Evolutionary conservation across 345 rosid genomes (phyloP), one percentile per base, ranked within the genome.

Genomic region (Syzygium aqueum): DNA sequence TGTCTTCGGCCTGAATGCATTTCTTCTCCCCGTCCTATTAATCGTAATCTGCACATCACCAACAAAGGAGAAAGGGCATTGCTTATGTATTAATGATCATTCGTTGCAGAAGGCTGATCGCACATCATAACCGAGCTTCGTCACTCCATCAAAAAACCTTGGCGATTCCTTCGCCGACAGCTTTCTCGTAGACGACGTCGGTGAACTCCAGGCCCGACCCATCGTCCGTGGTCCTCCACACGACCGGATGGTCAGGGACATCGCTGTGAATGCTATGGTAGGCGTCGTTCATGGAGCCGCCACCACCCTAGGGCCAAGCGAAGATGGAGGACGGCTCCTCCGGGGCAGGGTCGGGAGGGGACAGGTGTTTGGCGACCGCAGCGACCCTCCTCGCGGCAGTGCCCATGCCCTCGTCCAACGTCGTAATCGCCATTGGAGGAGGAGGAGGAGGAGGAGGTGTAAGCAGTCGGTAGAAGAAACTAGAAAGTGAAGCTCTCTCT

Each of bases 101-200:
- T 43, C 87, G 49, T 27, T 40, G 54, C 83, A 46, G 43, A 17
- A 27, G 16, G 50, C 13, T 25, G 37, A 28, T 13, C 52, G 27
- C 30, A 57, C 82, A 50, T 46, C 6, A 30, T 84, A 61, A 27
- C 50, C 40, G 63, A 56, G 63, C 46, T 67, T 7, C 65, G 46
- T 43, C 6, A 86, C 46, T 56, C 51, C 53, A 84, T 21, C 30
- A 56, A 37, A 49, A 54, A 57, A 95, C 99, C 98, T 95, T 96
- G 23, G 98, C 99, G 67, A 97, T 97, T 63, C 92, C 98, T 91
- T 97, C 99, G 46, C 89, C 98, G 5, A 91, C 90, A 0, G 99
- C 96, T 88, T 97, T 97, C 92, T 96, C 98, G 57, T 96, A 97
- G 27, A 96, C 82, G 80, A 97, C 92, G 89, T 96, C 99, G 77